A percentile compares a stretch with the other conserved stretches of the same genome.
These are phyloP conservation scores for Torulaspora maleeae DNA, from an alignment of 805 yeast genomes.

Conservation along the genomic window DNA sequence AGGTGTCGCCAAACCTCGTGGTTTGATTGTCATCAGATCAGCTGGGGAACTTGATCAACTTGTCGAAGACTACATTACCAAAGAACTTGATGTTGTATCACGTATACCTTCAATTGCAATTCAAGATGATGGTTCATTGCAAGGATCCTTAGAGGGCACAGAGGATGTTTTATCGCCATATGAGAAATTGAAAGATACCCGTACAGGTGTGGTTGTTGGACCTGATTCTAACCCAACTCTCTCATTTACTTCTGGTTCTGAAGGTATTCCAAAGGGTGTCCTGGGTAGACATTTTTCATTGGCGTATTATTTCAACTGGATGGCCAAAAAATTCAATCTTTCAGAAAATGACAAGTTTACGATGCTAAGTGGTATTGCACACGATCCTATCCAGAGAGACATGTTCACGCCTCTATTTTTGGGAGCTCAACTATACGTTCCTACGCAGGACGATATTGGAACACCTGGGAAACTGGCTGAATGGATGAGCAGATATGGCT, in stretches of 20 bases:
- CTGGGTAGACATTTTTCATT: slow-evolving; percentile 95
- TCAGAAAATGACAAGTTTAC: slow-evolving; percentile 83
- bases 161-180: slow-evolving; percentile 50
- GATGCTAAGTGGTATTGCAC: slow-evolving; percentile 98
- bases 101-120: slow-evolving; percentile 74
- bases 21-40: slow-evolving; percentile 80
- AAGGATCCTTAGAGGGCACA: slow-evolving; percentile 44
- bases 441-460: slow-evolving; percentile 96
- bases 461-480: slow-evolving; percentile 97
- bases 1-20: slow-evolving; percentile 89
- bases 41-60: slow-evolving; percentile 78
- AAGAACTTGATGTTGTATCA: slow-evolving; percentile 68
- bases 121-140: slow-evolving; percentile 66
- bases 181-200: slow-evolving; percentile 44
- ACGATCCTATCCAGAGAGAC: slow-evolving; percentile 98
- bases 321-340: slow-evolving; percentile 80
- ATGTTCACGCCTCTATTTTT: slow-evolving; percentile 96
- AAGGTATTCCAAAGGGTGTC: slow-evolving; percentile 98
- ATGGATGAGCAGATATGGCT: slow-evolving; percentile 90
- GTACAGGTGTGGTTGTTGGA: slow-evolving; percentile 89
- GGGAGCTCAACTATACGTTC: slow-evolving; percentile 90
- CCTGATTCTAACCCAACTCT: slow-evolving; percentile 97
- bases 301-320: slow-evolving; percentile 98
- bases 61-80: slow-evolving; percentile 71
- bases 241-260: slow-evolving; percentile 95